A percentile compares a stretch with the other conserved stretches of the same genome.
Conservation (phyloP, 2,329 filamentous ascomycete genomes). For the Penicillium concentricum region DNA sequence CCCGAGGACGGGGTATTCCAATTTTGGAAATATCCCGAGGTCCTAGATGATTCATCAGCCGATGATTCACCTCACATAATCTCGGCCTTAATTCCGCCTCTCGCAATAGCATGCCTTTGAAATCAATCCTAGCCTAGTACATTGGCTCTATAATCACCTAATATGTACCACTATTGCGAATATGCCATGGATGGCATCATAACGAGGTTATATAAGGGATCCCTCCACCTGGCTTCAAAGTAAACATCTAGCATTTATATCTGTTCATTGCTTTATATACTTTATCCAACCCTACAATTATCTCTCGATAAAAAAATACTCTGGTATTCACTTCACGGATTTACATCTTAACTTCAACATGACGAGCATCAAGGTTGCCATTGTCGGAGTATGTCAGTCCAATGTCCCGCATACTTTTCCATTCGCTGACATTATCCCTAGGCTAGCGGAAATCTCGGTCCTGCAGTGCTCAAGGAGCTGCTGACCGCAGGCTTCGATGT, state of each 20-base stretch:
- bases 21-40: no score
- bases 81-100: not conserved
- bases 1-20: no score
- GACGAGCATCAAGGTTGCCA: slow-evolving; percentile 1
- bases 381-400: not conserved
- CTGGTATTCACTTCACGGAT: not conserved
- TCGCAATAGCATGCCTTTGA: not conserved
- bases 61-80: no score
- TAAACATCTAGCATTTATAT: not conserved
- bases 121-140: not conserved
- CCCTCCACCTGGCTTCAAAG: not conserved
- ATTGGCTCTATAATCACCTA: not conserved
- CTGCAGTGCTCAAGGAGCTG: slow-evolving; percentile 26
- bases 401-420: not conserved
- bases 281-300: not conserved
- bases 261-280: not conserved
- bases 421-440: not conserved
- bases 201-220: not conserved
- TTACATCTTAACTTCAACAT: not conserved
- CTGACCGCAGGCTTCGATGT: slow-evolving; percentile 27
- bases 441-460: slow-evolving; percentile 33
- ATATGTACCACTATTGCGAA: not conserved
- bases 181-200: not conserved
- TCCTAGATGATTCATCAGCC: not conserved
- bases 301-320: not conserved